Conservation (phyloP, 2,329 filamentous ascomycete genomes). For the Biscogniauxia marginata region DNA sequence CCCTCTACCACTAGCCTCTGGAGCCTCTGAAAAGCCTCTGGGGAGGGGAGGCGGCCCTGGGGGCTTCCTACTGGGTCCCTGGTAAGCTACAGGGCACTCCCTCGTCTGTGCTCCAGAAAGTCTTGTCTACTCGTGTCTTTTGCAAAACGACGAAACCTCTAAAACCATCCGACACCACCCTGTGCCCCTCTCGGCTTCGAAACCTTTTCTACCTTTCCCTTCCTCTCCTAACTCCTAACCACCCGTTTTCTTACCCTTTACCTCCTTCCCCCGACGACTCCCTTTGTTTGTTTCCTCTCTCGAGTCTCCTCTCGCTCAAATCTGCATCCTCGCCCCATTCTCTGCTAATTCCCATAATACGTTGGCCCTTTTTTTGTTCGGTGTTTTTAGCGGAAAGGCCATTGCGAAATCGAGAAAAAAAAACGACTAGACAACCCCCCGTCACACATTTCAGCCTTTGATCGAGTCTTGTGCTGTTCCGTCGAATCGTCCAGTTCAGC, state of each 20-base stretch:
- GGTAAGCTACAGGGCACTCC: neutral
- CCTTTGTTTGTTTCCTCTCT: neutral
- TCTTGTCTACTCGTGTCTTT: neutral
- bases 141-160: constrained; percentile 1
- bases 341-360: constrained; percentile 8
- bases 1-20: constrained; percentile 10
- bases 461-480: constrained; percentile 8
- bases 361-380: constrained; percentile 2
- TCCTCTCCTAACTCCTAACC: neutral
- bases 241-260: neutral
- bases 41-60: no score
- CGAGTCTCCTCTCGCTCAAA: constrained; percentile 4
- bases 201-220: constrained; percentile 5
- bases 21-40: neutral
- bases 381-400: neutral
- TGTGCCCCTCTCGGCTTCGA: constrained; percentile 1
- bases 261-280: constrained; percentile 5
- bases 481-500: constrained; percentile 15
- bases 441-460: constrained; percentile 5
- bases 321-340: neutral
- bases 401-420: neutral
- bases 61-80: neutral
- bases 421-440: neutral
- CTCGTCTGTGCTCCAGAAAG: neutral
- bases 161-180: neutral